Percentiles rank a stretch among this genome's conserved stretches.
Evolutionary conservation across 352 stramenopile genomes (phyloP).

Genomic region (Pythium sp.): DNA sequence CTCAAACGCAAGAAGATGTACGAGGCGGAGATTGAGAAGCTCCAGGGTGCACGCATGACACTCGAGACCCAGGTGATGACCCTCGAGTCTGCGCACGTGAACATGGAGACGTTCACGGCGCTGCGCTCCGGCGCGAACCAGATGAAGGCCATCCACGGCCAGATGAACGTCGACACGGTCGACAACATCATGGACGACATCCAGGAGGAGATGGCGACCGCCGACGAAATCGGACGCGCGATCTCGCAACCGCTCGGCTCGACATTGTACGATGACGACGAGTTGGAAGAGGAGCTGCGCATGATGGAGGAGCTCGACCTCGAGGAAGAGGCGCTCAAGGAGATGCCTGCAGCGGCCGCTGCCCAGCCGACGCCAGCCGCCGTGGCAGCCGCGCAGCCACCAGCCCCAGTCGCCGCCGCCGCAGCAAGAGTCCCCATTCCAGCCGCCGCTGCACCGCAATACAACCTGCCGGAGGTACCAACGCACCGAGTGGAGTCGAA

Average conservation of each 20-base stretch:
- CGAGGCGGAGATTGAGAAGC: slow-evolving; percentile 97
- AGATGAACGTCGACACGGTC: slow-evolving; percentile 96
- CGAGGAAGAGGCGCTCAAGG: slow-evolving; percentile 82
- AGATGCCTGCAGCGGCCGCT: slow-evolving; percentile 10
- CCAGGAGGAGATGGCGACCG: slow-evolving; percentile 95
- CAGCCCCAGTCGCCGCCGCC: slow-evolving; percentile 18
- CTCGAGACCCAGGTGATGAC: slow-evolving; percentile 93
- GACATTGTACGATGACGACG: slow-evolving; percentile 92
- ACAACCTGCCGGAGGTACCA: slow-evolving; percentile 78
- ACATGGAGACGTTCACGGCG: slow-evolving; percentile 96
- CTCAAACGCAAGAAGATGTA: slow-evolving; percentile 99
- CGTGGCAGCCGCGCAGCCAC: slow-evolving; percentile 16
- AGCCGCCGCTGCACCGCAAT: slow-evolving; percentile 29
- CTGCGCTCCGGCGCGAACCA: slow-evolving; percentile 90
- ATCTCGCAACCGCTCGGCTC: slow-evolving; percentile 94
- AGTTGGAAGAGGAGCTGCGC: slow-evolving; percentile 93
- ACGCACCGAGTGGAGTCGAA: slow-evolving; percentile 74
- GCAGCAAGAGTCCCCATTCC: slow-evolving; percentile 19
- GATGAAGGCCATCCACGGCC: slow-evolving; percentile 94
- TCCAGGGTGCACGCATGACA: slow-evolving; percentile 96
- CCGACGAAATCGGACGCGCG: slow-evolving; percentile 92
- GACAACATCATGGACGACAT: slow-evolving; percentile 99
- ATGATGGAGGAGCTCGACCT: slow-evolving; percentile 92
- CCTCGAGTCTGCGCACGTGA: slow-evolving; percentile 90
- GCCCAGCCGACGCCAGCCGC: slow-evolving; percentile 25